Base-by-base conservation (phyloP, 139 green algal species). In the Chlamydomonas schloesseri region DNA sequence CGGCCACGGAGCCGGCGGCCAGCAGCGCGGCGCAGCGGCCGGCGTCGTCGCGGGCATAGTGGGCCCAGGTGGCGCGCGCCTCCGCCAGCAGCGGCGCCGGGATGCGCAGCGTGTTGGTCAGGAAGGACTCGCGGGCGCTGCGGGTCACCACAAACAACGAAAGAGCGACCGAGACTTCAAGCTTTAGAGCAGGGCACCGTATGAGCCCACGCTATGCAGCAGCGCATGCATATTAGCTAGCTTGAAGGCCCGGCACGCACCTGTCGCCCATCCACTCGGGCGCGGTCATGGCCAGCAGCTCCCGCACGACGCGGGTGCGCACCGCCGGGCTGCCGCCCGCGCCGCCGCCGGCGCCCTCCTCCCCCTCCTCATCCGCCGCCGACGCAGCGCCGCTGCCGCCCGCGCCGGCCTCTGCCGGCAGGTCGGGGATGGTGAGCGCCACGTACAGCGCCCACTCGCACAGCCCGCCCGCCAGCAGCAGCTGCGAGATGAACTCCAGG, bases 371-470 rank as follows among this genome's bases (percentile, higher is more conserved):
- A 13, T 60, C 55, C 17, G 2, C 20, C 55, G 55, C 55, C 17
- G 20, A 18, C 55, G 18, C 55, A 57, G 50, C 18, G 55, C 55
- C 55, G 18, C 55, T 18, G 55, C 55, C 17, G 1, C 31, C 67
- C 67, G 31, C n/a, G 15, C 11, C n/a, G 11, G 4, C 33, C 65
- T n/a, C 46, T 23, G 17, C 24, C 13, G 73, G 81, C 53, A 80
- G 21, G 65, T 94, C 88, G 0, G 94, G 90, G 6, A 98, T 77
- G 82, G 95, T 92, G 76, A 95, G 87, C 15, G 96, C 96, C 17
- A 96, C 95, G 73, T 96, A 98, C 0, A 96, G 47, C 2, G 90
- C 93, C 96, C 96, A 98, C 36, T 94, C 79, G 28, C 73, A 76
- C 90, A 95, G 82, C 21, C 88, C 79, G 9, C 89, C 92, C 33